Conservation (phyloP, 1,139 yeast genomes). For the Kazachstania sp. region DNA sequence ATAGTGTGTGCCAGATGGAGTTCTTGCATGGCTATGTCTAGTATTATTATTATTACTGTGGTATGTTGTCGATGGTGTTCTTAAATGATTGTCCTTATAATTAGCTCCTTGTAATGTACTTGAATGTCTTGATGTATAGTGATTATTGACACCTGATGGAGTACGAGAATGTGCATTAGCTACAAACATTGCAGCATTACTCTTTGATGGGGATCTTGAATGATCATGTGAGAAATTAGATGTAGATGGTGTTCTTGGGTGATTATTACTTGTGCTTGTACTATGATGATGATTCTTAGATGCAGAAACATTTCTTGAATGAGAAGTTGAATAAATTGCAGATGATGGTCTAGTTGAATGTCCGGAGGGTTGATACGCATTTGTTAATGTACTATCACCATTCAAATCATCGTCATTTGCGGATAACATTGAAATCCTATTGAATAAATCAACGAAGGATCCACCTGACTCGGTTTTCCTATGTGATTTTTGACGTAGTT, state of each 20-base stretch:
- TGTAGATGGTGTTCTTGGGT: constrained; percentile 1
- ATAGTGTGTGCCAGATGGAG: background rate
- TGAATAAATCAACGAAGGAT: constrained; percentile 28
- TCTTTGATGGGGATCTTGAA: background rate
- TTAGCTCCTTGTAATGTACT: constrained; percentile 4
- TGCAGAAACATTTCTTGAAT: constrained; percentile 1
- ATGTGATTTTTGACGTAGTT: constrained; percentile 12
- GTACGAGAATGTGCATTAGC: background rate
- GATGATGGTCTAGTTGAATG: constrained; percentile 4
- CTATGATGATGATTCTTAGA: background rate
- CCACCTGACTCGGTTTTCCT: constrained; percentile 26
- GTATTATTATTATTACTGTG: background rate
- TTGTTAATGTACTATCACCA: constrained; percentile 2
- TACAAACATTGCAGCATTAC: background rate
- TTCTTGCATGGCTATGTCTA: background rate
- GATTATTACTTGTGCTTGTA: background rate
- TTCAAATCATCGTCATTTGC: constrained; percentile 8
- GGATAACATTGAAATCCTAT: constrained; percentile 27
- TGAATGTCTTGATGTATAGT: constrained; percentile 2
- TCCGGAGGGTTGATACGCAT: background rate
- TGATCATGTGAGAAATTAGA: background rate
- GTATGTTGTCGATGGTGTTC: constrained; percentile 1
- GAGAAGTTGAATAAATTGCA: background rate
- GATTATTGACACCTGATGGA: constrained; percentile 1
- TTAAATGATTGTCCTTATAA: background rate